Evolutionary conservation across 1,284 basidiomycete genomes (phyloP).

Genomic region (Puccinia novopanici): DNA sequence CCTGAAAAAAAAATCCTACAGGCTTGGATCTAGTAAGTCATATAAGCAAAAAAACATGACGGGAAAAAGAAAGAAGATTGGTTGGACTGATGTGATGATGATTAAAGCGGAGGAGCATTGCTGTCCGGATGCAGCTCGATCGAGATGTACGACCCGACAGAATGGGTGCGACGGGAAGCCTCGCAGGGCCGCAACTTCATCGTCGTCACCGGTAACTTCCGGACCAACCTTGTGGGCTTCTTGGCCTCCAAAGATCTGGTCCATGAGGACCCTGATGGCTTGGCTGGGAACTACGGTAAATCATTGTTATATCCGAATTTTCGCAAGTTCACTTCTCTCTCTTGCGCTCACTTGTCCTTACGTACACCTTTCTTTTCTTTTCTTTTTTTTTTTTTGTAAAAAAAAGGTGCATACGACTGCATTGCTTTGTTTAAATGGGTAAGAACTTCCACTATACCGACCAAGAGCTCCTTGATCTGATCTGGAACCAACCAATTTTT

Average conservation of each 20-base stretch:
- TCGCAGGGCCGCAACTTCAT: conserved; percentile 27
- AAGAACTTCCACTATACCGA: not conserved
- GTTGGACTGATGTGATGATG: too few relatives aligned
- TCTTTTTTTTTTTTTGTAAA: not conserved
- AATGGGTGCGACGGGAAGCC: conserved; percentile 42
- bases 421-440: conserved; percentile 42
- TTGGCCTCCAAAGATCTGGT: conserved; percentile 28
- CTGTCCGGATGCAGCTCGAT: not conserved
- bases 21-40: not conserved
- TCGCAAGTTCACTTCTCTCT: not conserved
- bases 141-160: conserved; percentile 31
- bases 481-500: not conserved
- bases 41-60: not conserved
- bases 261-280: conserved; percentile 30
- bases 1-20: not conserved
- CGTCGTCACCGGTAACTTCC: conserved; percentile 40
- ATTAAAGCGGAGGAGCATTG: conserved; percentile 1
- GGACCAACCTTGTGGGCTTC: conserved; percentile 35
- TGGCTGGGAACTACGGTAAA: conserved; percentile 46
- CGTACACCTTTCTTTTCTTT: not conserved
- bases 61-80: too few relatives aligned
- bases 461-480: not conserved
- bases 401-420: conserved; percentile 45
- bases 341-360: not conserved
- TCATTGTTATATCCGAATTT: too few relatives aligned